Evolutionary conservation across 2,329 filamentous ascomycete genomes (phyloP).

Genomic region (Clarireedia hainanense): DNA sequence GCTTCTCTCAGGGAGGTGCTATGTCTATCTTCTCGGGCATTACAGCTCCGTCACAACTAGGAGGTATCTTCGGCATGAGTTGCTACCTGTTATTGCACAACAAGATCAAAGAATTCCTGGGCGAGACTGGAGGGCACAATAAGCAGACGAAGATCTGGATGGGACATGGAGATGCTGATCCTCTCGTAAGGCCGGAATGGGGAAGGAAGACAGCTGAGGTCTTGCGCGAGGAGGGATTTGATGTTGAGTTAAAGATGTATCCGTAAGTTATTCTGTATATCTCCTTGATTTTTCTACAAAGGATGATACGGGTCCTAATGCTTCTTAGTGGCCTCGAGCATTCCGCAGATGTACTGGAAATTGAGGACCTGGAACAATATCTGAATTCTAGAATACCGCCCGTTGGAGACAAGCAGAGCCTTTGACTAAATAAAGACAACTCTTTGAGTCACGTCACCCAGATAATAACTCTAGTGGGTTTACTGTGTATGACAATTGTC

Average conservation of each 20-base stretch:
- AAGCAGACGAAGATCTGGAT: constrained; percentile 78
- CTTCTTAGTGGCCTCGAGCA: constrained; percentile 58
- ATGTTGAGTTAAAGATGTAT: constrained; percentile 71
- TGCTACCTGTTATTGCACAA: constrained; percentile 69
- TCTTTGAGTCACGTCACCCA: background rate
- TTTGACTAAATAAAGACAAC: constrained; percentile 16
- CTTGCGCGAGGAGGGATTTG: constrained; percentile 61
- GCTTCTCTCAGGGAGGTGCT: constrained; percentile 81
- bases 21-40: constrained; percentile 77
- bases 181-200: constrained; percentile 61
- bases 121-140: constrained; percentile 48
- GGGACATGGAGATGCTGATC: constrained; percentile 76
- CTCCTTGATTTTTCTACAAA: background rate
- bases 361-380: constrained; percentile 69
- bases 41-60: constrained; percentile 64
- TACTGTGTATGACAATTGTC: background rate
- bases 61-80: constrained; percentile 80
- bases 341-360: constrained; percentile 67
- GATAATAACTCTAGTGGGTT: constrained; percentile 2
- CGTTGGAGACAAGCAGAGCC: constrained; percentile 28
- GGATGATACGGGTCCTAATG: background rate
- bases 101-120: constrained; percentile 51
- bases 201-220: constrained; percentile 59
- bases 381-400: constrained; percentile 40
- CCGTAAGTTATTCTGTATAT: constrained; percentile 40